Conservation (phyloP, 1,139 yeast genomes). For the Blastobotrys apis region DNA sequence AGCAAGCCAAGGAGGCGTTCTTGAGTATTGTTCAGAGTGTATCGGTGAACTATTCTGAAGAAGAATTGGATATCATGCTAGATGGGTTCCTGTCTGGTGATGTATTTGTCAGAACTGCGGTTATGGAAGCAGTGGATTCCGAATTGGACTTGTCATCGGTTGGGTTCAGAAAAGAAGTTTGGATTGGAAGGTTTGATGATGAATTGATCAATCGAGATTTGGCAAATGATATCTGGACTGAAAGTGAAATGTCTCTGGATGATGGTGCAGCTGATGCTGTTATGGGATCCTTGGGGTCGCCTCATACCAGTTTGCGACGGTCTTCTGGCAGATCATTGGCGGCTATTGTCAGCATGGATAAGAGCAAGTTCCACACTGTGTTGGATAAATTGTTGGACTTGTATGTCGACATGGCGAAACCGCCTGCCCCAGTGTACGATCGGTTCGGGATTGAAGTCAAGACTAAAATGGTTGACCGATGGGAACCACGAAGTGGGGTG, state of each 20-base stretch:
- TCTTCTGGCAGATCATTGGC: conserved; percentile 59
- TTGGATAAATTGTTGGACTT: conserved; percentile 48
- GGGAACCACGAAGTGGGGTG: conserved; percentile 82
- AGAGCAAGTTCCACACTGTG: conserved; percentile 34
- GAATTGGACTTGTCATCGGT: conserved; percentile 72
- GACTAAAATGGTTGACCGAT: conserved; percentile 63
- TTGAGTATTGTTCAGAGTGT: conserved; percentile 70
- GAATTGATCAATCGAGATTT: conserved; percentile 58
- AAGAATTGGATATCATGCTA: conserved; percentile 59
- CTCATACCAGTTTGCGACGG: conserved; percentile 42
- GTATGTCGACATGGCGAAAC: conserved; percentile 59
- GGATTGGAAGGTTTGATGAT: conserved; percentile 74
- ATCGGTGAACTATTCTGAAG: conserved; percentile 51
- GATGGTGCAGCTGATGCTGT: conserved; percentile 30
- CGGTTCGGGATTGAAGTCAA: conserved; percentile 74
- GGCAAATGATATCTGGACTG: conserved; percentile 83
- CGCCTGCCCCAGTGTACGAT: conserved; percentile 74
- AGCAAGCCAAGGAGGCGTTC: conserved; percentile 78
- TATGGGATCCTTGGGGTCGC: conserved; percentile 19
- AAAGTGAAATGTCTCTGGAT: conserved; percentile 53
- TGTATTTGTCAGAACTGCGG: conserved; percentile 67
- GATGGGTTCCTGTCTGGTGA: conserved; percentile 59
- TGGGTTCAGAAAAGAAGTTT: conserved; percentile 59
- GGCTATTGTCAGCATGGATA: conserved; percentile 23
- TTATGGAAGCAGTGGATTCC: conserved; percentile 79